These are phyloP conservation scores for Diaporthe sp. DNA, from an alignment of 2,329 filamentous ascomycete genomes.

Conservation along the genomic window DNA sequence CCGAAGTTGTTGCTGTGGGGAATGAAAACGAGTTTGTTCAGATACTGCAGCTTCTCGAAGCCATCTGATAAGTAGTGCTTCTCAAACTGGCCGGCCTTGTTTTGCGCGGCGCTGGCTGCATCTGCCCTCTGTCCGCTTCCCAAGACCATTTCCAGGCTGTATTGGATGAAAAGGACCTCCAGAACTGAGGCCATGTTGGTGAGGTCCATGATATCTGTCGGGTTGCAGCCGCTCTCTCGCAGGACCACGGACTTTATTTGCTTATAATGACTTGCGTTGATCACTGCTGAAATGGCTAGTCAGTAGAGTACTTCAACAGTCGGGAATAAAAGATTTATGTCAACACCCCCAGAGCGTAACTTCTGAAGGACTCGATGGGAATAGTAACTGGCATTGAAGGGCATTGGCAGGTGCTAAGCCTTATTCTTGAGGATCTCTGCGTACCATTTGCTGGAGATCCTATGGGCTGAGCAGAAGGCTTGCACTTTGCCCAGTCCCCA, in stretches of 20 bases:
- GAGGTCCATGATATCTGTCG: not conserved
- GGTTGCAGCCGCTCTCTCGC: no score
- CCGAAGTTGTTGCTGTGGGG: not conserved
- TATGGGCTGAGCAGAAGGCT: not conserved
- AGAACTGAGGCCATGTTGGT: not conserved
- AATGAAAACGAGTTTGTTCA: not conserved
- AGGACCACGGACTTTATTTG: not conserved
- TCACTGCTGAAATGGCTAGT: not conserved
- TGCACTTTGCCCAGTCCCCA: no score
- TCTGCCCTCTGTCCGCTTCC: not conserved
- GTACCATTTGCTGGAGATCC: not conserved
- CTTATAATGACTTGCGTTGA: no score
- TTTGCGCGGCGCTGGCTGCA: not conserved
- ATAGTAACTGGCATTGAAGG: not conserved
- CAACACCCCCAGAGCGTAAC: no score
- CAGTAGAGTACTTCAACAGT: not conserved
- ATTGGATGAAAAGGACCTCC: not conserved
- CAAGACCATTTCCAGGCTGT: no score
- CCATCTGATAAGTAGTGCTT: not conserved
- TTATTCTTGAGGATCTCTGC: not conserved
- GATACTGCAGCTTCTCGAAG: not conserved
- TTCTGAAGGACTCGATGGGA: no score
- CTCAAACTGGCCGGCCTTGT: not conserved
- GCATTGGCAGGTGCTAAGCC: not conserved
- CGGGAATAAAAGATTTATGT: no score